Base-by-base conservation (phyloP, 2,329 filamentous ascomycete species). In the Knoxdaviesia proteae region DNA sequence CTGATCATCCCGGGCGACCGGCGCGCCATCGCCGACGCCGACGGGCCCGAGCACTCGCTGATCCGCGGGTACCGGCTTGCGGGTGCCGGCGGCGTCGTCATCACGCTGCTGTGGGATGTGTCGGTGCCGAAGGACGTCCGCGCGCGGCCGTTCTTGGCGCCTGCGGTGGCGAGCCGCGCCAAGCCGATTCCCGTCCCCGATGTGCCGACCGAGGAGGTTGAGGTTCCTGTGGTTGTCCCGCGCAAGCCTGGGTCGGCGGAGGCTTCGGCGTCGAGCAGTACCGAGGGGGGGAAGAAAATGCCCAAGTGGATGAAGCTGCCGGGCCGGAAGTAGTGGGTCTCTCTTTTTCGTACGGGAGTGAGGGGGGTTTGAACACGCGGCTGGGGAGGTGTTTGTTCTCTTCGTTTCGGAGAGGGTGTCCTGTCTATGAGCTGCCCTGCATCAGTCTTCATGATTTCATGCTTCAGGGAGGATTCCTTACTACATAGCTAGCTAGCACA, bases 21-120 rank as follows among this genome's bases (percentile, higher is more conserved):
- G 45, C 63, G 62, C 5, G 52, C 60, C 29, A 64, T 72, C 47
- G 57, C 56, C 32, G 66, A 74, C 44, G 59, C 64, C 10, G 59
- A 58, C 8, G 61, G 62, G 39, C 58, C 59, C 6, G 56, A 58
- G 34, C 67, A 68, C 54, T 69, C 56, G 38, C 62, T 94, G n/a
- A 81, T 94, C 45, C 66, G 69, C 42, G 74, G 78, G 44, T 69
- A 93, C 49, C 74, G 77, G 9, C 70, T 94, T 47, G 69, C 67
- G 3, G 76, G 20, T 20, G 77, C 6, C 69, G 74, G 34, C 20
- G 44, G 43, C 34, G 77, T 87, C 33, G 63, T 93, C 6, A 63
- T 94, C 38, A 88, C 79, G 46, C 70, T 93, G 47, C 60, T 75
- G 1, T 93, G 84, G 82, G 72, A 75, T 20, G 69, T 77, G 39